Evolutionary conservation across 2,329 filamentous ascomycete species (phyloP).

Genomic region (Colletotrichum sp.): DNA sequence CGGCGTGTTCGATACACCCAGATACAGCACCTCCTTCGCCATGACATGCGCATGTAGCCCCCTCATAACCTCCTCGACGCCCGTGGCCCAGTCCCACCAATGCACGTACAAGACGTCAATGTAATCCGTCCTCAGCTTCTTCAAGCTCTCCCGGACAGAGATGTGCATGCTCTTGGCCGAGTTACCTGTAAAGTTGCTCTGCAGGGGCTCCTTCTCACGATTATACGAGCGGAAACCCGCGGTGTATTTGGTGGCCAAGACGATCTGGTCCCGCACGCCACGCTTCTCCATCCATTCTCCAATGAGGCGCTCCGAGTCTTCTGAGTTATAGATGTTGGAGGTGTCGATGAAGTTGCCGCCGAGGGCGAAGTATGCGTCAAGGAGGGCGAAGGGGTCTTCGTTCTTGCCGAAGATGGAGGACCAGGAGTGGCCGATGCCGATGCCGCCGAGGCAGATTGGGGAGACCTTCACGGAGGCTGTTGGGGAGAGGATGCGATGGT

Average conservation of each 20-base stretch:
- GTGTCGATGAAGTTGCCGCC: slow-evolving; percentile 75
- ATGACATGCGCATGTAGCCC: slow-evolving; percentile 42
- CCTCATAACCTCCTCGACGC: slow-evolving; percentile 46
- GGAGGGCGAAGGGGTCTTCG: slow-evolving; percentile 56
- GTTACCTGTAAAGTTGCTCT: slow-evolving; percentile 48
- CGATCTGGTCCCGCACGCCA: slow-evolving; percentile 55
- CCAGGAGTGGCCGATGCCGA: slow-evolving; percentile 28
- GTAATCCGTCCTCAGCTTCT: slow-evolving; percentile 47
- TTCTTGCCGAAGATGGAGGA: slow-evolving; percentile 17
- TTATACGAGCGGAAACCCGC: slow-evolving; percentile 46
- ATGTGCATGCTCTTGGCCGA: slow-evolving; percentile 43
- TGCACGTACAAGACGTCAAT: slow-evolving; percentile 50
- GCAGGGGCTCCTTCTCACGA: slow-evolving; percentile 38
- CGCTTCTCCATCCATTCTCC: slow-evolving; percentile 60
- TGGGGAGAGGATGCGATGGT: slow-evolving; percentile 27
- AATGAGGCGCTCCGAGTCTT: slow-evolving; percentile 61
- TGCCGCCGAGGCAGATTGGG: slow-evolving; percentile 29
- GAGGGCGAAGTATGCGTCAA: slow-evolving; percentile 59
- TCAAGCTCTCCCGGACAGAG: slow-evolving; percentile 44
- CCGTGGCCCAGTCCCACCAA: slow-evolving; percentile 46
- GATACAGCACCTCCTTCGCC: slow-evolving; percentile 44
- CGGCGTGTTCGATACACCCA: slow-evolving; percentile 42
- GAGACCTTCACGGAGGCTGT: slow-evolving; percentile 25
- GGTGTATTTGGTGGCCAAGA: slow-evolving; percentile 62
- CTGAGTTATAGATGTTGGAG: slow-evolving; percentile 60